Evolutionary conservation across 2,329 filamentous ascomycete species (phyloP).

Genomic region (Pseudogymnoascus sp.): DNA sequence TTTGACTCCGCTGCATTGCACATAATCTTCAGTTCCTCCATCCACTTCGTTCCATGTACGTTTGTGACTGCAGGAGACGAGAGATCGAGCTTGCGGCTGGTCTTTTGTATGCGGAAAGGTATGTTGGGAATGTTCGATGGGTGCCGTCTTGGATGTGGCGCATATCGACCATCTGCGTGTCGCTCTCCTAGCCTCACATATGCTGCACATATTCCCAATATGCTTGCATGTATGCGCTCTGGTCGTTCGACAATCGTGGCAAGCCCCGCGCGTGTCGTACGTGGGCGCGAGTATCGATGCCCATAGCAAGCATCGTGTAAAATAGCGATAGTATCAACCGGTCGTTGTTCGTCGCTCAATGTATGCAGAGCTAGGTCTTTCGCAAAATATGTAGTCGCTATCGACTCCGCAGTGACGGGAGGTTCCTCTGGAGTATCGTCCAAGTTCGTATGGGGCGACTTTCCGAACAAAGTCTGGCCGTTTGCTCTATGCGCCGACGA

Average conservation of each 20-base stretch:
- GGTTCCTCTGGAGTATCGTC: constrained; percentile 28
- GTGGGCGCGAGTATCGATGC: constrained; percentile 79
- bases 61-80: constrained; percentile 73
- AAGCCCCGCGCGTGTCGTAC: constrained; percentile 63
- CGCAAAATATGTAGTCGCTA: constrained; percentile 28
- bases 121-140: constrained; percentile 41
- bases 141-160: constrained; percentile 57
- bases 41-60: constrained; percentile 87
- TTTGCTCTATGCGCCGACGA: constrained; percentile 36
- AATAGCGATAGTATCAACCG: constrained; percentile 66
- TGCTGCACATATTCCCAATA: constrained; percentile 74
- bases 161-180: constrained; percentile 61
- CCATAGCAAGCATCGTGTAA: constrained; percentile 93
- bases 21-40: constrained; percentile 82
- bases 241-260: constrained; percentile 86
- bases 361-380: constrained; percentile 26
- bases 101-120: constrained; percentile 82
- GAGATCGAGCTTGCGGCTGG: constrained; percentile 62
- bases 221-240: constrained; percentile 77
- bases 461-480: constrained; percentile 30
- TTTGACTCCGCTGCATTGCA: constrained; percentile 73
- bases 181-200: constrained; percentile 85
- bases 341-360: constrained; percentile 18
- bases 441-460: constrained; percentile 33
- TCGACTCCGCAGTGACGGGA: constrained; percentile 40